A percentile compares a stretch with the other conserved stretches of the same genome.
These are phyloP conservation scores for Annulohypoxylon maeteangense DNA, from an alignment of 495 filamentous ascomycete genomes.

Conservation along the genomic window DNA sequence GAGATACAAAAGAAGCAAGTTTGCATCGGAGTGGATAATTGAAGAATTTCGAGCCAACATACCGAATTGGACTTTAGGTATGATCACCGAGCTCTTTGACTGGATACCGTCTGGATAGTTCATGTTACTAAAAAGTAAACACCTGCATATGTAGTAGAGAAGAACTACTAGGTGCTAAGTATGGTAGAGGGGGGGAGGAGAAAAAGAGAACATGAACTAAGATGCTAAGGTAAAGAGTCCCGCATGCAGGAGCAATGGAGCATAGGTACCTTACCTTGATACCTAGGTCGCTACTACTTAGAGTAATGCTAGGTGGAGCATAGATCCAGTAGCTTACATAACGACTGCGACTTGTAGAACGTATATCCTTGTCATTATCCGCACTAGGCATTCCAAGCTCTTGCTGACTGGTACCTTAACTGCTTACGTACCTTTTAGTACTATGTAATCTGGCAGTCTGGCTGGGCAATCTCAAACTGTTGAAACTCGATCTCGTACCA, in stretches of 20 bases:
- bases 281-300: too few relatives aligned
- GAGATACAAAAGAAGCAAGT: slow-evolving; percentile 12
- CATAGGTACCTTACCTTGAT: too few relatives aligned
- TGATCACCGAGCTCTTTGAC: slow-evolving; percentile 14
- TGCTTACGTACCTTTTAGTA: too few relatives aligned
- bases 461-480: neutral
- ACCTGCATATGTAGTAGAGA: slow-evolving; percentile 5
- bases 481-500: slow-evolving; percentile 2
- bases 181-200: neutral
- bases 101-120: slow-evolving; percentile 13
- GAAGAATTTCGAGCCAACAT: slow-evolving; percentile 11
- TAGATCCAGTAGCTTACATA: slow-evolving; percentile 1
- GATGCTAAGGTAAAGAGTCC: neutral
- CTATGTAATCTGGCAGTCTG: too few relatives aligned
- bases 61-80: slow-evolving; percentile 5
- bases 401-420: too few relatives aligned
- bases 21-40: slow-evolving; percentile 16
- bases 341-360: neutral
- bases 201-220: neutral
- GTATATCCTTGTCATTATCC: slow-evolving; percentile 17
- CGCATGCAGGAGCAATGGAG: neutral
- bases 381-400: neutral
- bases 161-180: too few relatives aligned
- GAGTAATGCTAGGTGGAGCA: too few relatives aligned
- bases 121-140: slow-evolving; percentile 19